Percentiles rank a stretch among this genome's conserved stretches.
Conservation (phyloP, 2,329 filamentous ascomycete species). For the Aspergillus ruber region DNA sequence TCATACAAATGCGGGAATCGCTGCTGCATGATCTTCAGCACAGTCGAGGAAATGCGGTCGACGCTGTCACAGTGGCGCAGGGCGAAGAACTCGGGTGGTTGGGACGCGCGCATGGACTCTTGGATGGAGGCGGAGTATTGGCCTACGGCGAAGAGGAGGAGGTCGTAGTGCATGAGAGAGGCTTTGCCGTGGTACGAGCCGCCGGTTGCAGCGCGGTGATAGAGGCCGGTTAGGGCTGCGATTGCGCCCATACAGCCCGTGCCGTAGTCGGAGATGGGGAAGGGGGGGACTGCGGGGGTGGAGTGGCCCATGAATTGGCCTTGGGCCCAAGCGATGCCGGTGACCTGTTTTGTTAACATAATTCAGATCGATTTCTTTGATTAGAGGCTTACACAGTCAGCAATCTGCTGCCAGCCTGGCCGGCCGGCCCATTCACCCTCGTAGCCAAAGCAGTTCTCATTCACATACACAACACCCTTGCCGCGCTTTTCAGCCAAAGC, state of each 20-base stretch:
- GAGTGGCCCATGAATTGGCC: constrained; percentile 36
- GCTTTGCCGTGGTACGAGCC: constrained; percentile 62
- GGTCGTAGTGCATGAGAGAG: constrained; percentile 62
- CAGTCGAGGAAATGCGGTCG: constrained; percentile 57
- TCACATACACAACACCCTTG: constrained; percentile 63
- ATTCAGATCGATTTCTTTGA: not conserved
- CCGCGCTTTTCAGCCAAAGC: constrained; percentile 50
- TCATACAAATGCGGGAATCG: constrained; percentile 52
- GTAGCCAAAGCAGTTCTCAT: constrained; percentile 66
- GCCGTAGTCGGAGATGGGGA: constrained; percentile 57
- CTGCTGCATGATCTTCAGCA: constrained; percentile 49
- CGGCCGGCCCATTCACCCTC: constrained; percentile 57
- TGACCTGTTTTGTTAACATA: constrained; percentile 25
- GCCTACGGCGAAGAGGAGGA: constrained; percentile 57
- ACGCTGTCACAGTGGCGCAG: constrained; percentile 58
- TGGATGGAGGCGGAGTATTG: constrained; percentile 51
- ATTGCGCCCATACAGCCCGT: constrained; percentile 67
- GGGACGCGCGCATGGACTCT: constrained; percentile 43
- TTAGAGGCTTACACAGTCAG: constrained; percentile 52
- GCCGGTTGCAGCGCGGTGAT: constrained; percentile 55
- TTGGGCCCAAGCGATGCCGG: constrained; percentile 37
- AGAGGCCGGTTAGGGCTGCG: constrained; percentile 58
- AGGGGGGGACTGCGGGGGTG: constrained; percentile 39
- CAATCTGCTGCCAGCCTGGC: constrained; percentile 67
- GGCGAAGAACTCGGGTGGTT: constrained; percentile 49